phyloP scores from a whole-genome alignment of 2,329 filamentous ascomycete species.

The Fusarium sororula region DNA sequence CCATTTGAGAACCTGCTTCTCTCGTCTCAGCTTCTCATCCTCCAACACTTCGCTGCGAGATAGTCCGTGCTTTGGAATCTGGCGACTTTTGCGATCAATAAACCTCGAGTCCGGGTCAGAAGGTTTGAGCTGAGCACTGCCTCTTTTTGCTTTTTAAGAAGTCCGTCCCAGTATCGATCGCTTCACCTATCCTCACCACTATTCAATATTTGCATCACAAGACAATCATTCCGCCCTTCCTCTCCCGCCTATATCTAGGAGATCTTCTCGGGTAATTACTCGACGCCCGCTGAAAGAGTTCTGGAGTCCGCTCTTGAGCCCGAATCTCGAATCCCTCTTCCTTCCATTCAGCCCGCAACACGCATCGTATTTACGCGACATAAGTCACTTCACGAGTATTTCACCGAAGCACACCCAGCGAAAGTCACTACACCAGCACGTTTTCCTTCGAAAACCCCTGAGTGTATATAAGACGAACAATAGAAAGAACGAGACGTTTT shows the following conservation, averaged over 20 bases:
- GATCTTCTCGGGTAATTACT: constrained; percentile 40
- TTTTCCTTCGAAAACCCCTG: constrained; percentile 88
- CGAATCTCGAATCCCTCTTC: constrained; percentile 45
- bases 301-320: constrained; percentile 44
- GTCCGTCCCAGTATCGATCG: constrained; percentile 50
- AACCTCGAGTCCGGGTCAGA: constrained; percentile 37
- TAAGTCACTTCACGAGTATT: constrained; percentile 53
- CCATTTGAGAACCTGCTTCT: constrained; percentile 22
- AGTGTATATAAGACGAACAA: constrained; percentile 77
- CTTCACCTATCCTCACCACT: constrained; percentile 49
- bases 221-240: constrained; percentile 47
- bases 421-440: constrained; percentile 81
- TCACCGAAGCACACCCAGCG: constrained; percentile 54
- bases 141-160: constrained; percentile 51
- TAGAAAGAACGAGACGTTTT: constrained; percentile 45
- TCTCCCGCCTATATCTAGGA: constrained; percentile 44
- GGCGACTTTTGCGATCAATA: constrained; percentile 40
- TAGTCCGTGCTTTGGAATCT: constrained; percentile 3
- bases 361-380: constrained; percentile 49
- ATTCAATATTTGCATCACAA: constrained; percentile 44
- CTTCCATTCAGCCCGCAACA: constrained; percentile 44
- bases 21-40: constrained; percentile 14
- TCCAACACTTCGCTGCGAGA: constrained; percentile 35
- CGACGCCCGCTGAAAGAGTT: constrained; percentile 45
- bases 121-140: constrained; percentile 53